Evolutionary conservation across 805 yeast species (phyloP).

Genomic region (Lipomyces lipofer): DNA sequence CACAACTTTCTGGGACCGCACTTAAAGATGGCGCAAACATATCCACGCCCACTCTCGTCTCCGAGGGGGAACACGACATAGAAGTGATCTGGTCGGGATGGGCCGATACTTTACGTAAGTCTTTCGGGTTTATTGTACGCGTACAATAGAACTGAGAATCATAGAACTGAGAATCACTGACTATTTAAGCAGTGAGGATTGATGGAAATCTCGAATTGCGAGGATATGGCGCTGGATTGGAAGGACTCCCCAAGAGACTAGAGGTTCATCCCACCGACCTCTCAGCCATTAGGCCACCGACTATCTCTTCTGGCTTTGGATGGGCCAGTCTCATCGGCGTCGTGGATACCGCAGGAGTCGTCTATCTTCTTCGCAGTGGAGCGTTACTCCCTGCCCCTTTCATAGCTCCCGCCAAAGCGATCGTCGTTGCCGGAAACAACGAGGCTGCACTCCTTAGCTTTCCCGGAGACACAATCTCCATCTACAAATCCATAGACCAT

Average conservation of each 20-base stretch:
- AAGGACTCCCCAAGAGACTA: constrained; percentile 1
- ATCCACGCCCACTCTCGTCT: too few species aligned
- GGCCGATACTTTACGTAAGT: constrained; percentile 15
- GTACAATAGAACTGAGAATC: background rate
- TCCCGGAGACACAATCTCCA: background rate
- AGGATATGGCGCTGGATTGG: constrained; percentile 14
- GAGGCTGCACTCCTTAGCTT: constrained; percentile 8
- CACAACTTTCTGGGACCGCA: too few species aligned
- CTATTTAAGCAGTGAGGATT: too few species aligned
- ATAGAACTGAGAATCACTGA: too few species aligned
- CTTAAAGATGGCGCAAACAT: too few species aligned
- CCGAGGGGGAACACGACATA: constrained; percentile 1
- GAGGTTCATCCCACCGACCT: too few species aligned
- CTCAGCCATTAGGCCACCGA: too few species aligned
- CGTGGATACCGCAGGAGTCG: constrained; percentile 16
- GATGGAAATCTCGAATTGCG: constrained; percentile 13
- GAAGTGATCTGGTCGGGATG: constrained; percentile 22
- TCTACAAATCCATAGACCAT: constrained; percentile 1
- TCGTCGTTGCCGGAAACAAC: constrained; percentile 12
- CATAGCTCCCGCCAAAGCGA: background rate
- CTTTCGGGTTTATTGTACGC: background rate
- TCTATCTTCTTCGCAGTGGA: constrained; percentile 1
- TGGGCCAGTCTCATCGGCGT: constrained; percentile 23
- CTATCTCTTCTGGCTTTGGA: constrained; percentile 15
- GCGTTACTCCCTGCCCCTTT: constrained; percentile 8